Percentiles rank a stretch among this genome's conserved stretches.
These are phyloP conservation scores for Craterostigma plantagineum DNA, from an alignment of 257 asterid species.

Conservation along the genomic window DNA sequence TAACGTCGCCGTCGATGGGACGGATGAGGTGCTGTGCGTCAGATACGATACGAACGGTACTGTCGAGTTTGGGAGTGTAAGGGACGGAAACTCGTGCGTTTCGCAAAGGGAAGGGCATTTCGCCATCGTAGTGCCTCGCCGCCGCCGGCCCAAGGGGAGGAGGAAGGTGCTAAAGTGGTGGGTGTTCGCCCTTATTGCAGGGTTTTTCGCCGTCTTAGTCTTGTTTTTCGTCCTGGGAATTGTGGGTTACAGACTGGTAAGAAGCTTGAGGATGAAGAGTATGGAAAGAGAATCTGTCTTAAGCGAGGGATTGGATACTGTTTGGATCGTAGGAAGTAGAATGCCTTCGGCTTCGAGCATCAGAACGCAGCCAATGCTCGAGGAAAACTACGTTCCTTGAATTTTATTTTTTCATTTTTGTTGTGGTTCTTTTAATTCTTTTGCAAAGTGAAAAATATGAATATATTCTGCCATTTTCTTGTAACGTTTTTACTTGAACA, in stretches of 20 bases:
- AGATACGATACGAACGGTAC: constrained; percentile 25
- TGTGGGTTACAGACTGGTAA: constrained; percentile 12
- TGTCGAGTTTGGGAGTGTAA: constrained; percentile 31
- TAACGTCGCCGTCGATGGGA: neutral
- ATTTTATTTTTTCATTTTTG: neutral
- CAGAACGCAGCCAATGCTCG: constrained; percentile 45
- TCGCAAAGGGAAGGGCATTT: constrained; percentile 42
- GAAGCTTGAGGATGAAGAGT: constrained; percentile 13
- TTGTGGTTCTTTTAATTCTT: neutral
- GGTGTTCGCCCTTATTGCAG: constrained; percentile 37
- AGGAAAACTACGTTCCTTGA: constrained; percentile 11
- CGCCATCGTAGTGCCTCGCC: constrained; percentile 35
- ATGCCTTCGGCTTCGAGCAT: constrained; percentile 42
- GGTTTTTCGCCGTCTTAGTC: constrained; percentile 24
- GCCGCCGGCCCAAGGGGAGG: constrained; percentile 3
- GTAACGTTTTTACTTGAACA: too few relatives aligned
- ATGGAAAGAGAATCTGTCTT: constrained; percentile 40
- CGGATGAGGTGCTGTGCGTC: constrained; percentile 24
- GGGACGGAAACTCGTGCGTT: constrained; percentile 17
- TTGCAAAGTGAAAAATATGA: neutral
- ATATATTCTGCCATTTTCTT: neutral
- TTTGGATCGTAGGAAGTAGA: constrained; percentile 40
- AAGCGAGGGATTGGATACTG: constrained; percentile 26
- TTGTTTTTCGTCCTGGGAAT: constrained; percentile 15
- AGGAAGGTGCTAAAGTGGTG: constrained; percentile 26